These are phyloP conservation scores for Cercospora sojina DNA, from an alignment of 2,329 filamentous ascomycete species.

Conservation along the genomic window DNA sequence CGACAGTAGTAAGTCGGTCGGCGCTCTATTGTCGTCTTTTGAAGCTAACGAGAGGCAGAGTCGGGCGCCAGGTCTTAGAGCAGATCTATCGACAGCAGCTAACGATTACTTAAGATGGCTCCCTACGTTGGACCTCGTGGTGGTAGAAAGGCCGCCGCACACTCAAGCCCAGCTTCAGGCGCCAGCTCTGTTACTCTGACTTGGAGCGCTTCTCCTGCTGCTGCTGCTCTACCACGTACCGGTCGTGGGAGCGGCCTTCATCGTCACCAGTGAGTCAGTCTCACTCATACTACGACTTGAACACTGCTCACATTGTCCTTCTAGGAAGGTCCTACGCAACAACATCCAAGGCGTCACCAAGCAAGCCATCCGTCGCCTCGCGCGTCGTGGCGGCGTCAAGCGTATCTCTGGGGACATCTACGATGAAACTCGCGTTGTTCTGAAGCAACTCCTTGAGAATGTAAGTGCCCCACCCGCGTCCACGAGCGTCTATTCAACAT, in stretches of 20 bases:
- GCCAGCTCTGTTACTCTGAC: no score
- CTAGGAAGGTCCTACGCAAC: constrained; percentile 95
- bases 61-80: not conserved
- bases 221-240: not conserved
- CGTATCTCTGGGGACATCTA: constrained; percentile 67
- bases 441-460: constrained; percentile 54
- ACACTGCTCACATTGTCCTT: not conserved
- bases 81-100: not conserved
- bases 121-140: not conserved
- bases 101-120: not conserved
- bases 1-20: not conserved
- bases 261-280: constrained; percentile 10
- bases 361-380: constrained; percentile 62
- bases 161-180: no score
- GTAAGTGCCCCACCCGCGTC: constrained; percentile 48
- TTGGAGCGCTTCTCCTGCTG: no score
- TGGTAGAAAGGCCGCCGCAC: not conserved
- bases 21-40: not conserved
- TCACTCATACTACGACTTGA: not conserved
- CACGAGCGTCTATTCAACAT: not conserved
- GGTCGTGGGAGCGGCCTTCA: not conserved
- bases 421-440: constrained; percentile 53
- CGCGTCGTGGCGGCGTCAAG: constrained; percentile 74
- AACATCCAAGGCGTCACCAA: constrained; percentile 98
- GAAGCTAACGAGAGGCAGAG: not conserved